Percentiles rank a stretch among this genome's conserved stretches.
These are phyloP conservation scores for Neurospora sp. DNA, from an alignment of 495 filamentous ascomycete species.

Conservation along the genomic window DNA sequence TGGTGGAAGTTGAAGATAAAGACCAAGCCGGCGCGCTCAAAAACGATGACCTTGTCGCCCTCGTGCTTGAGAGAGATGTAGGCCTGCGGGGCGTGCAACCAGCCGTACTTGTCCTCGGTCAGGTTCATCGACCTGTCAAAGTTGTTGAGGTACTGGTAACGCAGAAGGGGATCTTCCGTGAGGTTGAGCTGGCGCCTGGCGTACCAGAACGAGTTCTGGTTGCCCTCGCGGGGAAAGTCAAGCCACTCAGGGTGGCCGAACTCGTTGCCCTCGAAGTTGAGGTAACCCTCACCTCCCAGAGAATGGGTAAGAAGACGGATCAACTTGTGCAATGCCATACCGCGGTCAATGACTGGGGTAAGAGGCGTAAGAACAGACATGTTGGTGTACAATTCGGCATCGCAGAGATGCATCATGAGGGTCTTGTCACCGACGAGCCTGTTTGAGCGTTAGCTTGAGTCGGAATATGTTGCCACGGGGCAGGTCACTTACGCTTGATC, in stretches of 20 bases:
- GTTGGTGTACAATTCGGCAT: conserved; percentile 93
- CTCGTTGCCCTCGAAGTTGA: conserved; percentile 98
- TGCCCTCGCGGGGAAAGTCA: conserved; percentile 91
- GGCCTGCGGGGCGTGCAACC: conserved; percentile 79
- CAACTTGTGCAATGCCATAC: conserved; percentile 91
- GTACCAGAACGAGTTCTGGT: conserved; percentile 95
- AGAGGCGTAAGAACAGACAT: conserved; percentile 81
- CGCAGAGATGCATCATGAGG: conserved; percentile 95
- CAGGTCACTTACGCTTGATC: conserved; percentile 79
- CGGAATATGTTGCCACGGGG: not conserved
- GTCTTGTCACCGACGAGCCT: conserved; percentile 96
- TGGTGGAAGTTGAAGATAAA: conserved; percentile 98
- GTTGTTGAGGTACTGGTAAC: conserved; percentile 87
- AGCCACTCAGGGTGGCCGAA: conserved; percentile 99
- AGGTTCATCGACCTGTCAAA: conserved; percentile 90
- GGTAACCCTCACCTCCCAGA: conserved; percentile 93
- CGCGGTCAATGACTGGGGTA: conserved; percentile 84
- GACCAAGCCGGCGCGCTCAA: conserved; percentile 81
- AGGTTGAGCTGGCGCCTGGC: conserved; percentile 92
- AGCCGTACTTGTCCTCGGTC: conserved; percentile 80
- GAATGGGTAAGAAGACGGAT: conserved; percentile 88
- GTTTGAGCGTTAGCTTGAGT: conserved; percentile 20
- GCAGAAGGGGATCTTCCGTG: conserved; percentile 71
- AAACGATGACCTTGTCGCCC: conserved; percentile 87
- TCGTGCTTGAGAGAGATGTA: conserved; percentile 93